Base-by-base conservation (phyloP, 148 eudicot species). In the Mesembryanthemum crystallinum region DNA sequence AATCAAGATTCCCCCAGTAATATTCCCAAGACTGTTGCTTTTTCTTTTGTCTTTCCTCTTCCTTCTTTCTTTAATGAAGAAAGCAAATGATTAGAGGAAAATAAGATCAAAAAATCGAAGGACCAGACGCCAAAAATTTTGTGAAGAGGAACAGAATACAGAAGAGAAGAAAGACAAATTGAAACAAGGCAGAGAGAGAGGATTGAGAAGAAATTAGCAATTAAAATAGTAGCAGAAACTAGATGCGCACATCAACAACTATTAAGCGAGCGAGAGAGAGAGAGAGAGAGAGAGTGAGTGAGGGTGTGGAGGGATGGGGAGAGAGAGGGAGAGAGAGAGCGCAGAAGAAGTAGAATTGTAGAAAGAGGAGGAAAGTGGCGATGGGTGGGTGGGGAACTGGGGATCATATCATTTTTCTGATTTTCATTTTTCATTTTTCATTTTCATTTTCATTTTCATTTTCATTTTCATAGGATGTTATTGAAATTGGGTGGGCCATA, bases 381-480 rank as follows among this genome's bases (percentile, higher is more conserved):
- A 17, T 62, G 64, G 42, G 49, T 13, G 49, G 73, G 62, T 51
- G 73, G 73, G 73, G 11, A 13, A 13, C 14, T 71, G 73, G 77
- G 70, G 77, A 74, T 74, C 77, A 64, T 30, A 64, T 65, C 11
- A 8, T 29, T 39, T 35, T 35, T 35, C 39, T 6, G 6, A 2
- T 35, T 35, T 35, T 35, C 39, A 35, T 35, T 35, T 35, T 35
- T 54, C 72, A 66, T 45, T 57, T 43, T 67, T 55, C 58, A 54
- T 7, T 47, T 75, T 35, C 51, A 35, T 55, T 32, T 64, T 64
- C 67, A 27, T 7, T 15, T 64, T 64, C 39, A 18, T 63, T 12
- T 30, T 63, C 66, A 18, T 18, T 29, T 28, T 63, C 45, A 32
- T 64, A 18, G 42, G 67, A 33, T n/a, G n/a, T 20, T 20, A 1